Evolutionary conservation across 2,329 filamentous ascomycete genomes (phyloP).

Genomic region (Pseudocercospora ulei): DNA sequence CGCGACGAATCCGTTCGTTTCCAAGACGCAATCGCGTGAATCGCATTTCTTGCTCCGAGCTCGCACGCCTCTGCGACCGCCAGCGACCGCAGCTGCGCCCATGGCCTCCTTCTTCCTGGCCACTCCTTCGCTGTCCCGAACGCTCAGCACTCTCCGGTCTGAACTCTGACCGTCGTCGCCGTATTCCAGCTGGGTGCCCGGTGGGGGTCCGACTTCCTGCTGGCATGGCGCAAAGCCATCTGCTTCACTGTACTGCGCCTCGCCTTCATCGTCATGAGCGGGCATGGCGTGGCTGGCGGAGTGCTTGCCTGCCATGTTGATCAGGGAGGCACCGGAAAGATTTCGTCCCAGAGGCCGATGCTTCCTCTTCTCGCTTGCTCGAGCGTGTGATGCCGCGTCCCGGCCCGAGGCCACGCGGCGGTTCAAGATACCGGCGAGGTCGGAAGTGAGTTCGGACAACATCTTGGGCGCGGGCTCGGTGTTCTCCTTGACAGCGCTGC

Average conservation of each 20-base stretch:
- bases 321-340: conserved; percentile 24
- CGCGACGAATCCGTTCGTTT: neutral
- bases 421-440: conserved; percentile 24
- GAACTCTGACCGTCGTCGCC: conserved; percentile 20
- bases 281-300: conserved; percentile 13
- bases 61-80: conserved; percentile 7
- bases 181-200: conserved; percentile 34
- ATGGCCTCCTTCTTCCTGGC: conserved; percentile 2
- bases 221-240: conserved; percentile 20
- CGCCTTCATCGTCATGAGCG: conserved; percentile 10
- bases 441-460: conserved; percentile 20
- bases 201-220: conserved; percentile 19
- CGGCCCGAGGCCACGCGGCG: conserved; percentile 15
- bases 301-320: conserved; percentile 4
- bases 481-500: conserved; percentile 13
- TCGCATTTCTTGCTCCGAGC: conserved; percentile 12
- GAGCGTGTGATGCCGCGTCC: conserved; percentile 7
- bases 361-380: conserved; percentile 25
- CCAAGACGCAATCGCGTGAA: neutral
- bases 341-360: conserved; percentile 29
- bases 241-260: conserved; percentile 13
- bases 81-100: conserved; percentile 10
- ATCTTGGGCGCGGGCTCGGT: conserved; percentile 10
- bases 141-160: conserved; percentile 26
- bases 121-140: conserved; percentile 27